Evolutionary conservation across 805 yeast genomes (phyloP), one percentile per base, ranked within the genome.

Genomic region (Metschnikowia peoriensis): DNA sequence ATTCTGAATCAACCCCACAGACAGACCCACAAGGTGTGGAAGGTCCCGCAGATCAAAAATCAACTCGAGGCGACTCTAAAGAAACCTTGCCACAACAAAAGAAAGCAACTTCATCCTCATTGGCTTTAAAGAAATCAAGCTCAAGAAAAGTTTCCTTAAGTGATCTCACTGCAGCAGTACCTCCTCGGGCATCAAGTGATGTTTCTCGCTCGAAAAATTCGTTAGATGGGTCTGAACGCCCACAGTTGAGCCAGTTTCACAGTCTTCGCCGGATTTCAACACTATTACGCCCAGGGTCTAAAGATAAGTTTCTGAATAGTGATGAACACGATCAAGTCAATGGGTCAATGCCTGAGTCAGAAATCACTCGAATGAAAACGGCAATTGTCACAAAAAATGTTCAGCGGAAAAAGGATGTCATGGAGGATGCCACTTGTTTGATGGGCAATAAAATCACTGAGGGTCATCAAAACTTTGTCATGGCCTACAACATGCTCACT

Each of bases 401-500:
- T 57, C 77, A 73, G 55, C 76, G 72, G 57, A 68, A 74, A 44
- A 69, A 63, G 52, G 75, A 73, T 14, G 65, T 69, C 40, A 55
- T 69, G 22, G 82, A 79, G 46, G 87, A 82, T 56, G 85, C 81
- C 49, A 65, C 67, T 44, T 92, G 85, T 4, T 67, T 85, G 42
- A 85, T 88, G 11, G 96, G 96, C 4, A 87, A 88, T 57, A 85
- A 85, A 60, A 92, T 90, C 39, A 81, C 86, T 56, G 98, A 94
- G 69, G 97, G 97, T 41, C 98, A 94, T 65, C 90, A 84, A 47
- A 94, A 92, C 67, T 94, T 86, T 63, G 89, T 91, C 28, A 84
- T 93, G 77, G 99, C 97, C 1, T 96, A 94, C 69, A 91, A 93
- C 68, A 93, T 94, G 97, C 79, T 96, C 52, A 92, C 98, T 0